Base-by-base conservation (phyloP, 805 yeast genomes). In the Candida easanensis region DNA sequence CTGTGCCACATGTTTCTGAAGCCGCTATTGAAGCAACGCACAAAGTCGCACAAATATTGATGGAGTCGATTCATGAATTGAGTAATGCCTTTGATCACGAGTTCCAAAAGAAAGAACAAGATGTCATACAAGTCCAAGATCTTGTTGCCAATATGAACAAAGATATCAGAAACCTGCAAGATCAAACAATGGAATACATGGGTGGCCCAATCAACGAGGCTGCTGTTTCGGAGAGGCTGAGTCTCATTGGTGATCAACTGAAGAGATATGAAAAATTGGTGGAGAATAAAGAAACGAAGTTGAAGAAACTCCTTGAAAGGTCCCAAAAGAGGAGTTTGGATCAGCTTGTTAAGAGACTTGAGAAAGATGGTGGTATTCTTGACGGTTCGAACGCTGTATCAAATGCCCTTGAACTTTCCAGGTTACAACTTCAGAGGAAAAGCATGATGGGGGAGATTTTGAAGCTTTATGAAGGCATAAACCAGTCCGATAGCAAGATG, bases 1-100 rank as follows among this genome's bases (percentile, higher is more conserved):
- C 58, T 6, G 58, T 56, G 9, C 75, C 77, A 0, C 79, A 73
- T 54, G 60, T 65, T 14, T 71, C 80, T 3, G 80, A 76, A 54
- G 71, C 79, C 23, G 81, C 80, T 1, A 73, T 76, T 52, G 71
- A 70, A 36, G 78, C 77, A 5, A 67, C 72, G 25, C 81, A 76
- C 49, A 65, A 66, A 47, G 65, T 79, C 60, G 70, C 80, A 1
- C 66, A 68, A 41, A 72, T 77, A n/a, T 64, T 82, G 39, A 50
- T 74, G 18, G 75, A 71, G 16, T 66, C 74, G n/a, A 66, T 79
- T 43, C 64, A 66, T 14, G 71, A 67, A 16, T 64, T 77, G 33
- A 65, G 79, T 4, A 61, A 63, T 31, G 72, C 79, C 17, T 87
- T 81, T 57, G 81, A 79, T 38, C 60, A 60, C 9, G 82, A 79